These are phyloP conservation scores for Mediolabrus comicus DNA, from an alignment of 108 stramenopile genomes.

Conservation along the genomic window DNA sequence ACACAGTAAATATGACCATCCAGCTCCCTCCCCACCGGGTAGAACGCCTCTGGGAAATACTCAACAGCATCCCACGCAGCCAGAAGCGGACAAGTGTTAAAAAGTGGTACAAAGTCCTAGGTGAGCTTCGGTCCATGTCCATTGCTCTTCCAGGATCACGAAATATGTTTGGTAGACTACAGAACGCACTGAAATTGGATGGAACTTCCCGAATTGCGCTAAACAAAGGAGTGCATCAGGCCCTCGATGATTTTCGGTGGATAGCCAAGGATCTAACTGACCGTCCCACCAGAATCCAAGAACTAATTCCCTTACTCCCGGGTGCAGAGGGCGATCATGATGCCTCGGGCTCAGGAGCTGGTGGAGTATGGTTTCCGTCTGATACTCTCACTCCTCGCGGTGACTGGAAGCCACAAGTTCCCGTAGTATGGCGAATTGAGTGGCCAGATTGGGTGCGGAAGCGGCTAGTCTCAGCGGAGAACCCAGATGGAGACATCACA, in stretches of 20 bases:
- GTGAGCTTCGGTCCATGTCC: constrained; percentile 48
- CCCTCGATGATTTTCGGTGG: constrained; percentile 26
- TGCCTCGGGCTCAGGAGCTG: background rate
- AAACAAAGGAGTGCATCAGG: constrained; percentile 4
- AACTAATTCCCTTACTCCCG: constrained; percentile 42
- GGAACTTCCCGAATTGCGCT: background rate
- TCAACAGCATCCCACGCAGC: background rate
- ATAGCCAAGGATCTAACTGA: constrained; percentile 10
- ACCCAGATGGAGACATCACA: constrained; percentile 4
- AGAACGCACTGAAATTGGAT: constrained; percentile 33
- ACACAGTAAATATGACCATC: constrained; percentile 7
- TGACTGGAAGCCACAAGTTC: background rate
- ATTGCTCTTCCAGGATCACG: constrained; percentile 41
- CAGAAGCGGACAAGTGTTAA: constrained; percentile 1
- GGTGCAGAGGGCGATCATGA: constrained; percentile 7
- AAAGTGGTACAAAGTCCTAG: constrained; percentile 37
- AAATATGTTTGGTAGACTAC: constrained; percentile 36
- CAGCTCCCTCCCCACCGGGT: constrained; percentile 25
- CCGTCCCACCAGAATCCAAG: constrained; percentile 38
- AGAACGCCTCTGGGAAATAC: constrained; percentile 21
- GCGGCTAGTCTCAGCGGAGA: background rate
- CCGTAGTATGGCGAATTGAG: background rate
- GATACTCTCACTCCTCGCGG: background rate
- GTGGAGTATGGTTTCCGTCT: constrained; percentile 32
- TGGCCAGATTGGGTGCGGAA: background rate